Evolutionary conservation across 2,329 filamentous ascomycete species (phyloP), one percentile per base, ranked within the genome.

Genomic region (Sarocladium strictum): DNA sequence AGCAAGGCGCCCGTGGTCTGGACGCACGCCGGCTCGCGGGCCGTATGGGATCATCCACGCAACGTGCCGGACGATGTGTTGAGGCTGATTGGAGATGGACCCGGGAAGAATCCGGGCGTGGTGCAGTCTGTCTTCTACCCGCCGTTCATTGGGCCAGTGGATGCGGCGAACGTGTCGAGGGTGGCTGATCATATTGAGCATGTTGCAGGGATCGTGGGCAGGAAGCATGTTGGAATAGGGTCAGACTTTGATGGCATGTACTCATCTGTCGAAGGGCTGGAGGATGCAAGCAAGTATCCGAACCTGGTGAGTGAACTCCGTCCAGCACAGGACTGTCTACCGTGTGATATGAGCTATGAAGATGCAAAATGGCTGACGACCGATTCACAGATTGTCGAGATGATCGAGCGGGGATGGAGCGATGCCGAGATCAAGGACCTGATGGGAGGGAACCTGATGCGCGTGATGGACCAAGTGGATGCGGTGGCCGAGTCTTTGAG

Each of bases 61-160:
- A 96, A 96, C 63, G 90, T 94, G 2, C 87, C 87, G 0, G 89
- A 96, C 60, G 81, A 90, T 55, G 81, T 95, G 6, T 74, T 96
- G 14, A 72, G 90, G 4, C 85, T 95, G n/a, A 87, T 86, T 66
- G 68, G 79, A 83, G 47, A 51, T 17, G 47, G 47, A 14, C 47
- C 47, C 19, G 47, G 47, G 15, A 7, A 51, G 27, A 51, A 79
- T 2, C 79, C 83, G 56, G 85, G 85, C 7, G 63, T 96, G 11
- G 87, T 96, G 45, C 47, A 51, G 27, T 51, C 47, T 35, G 94
- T 95, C 89, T 80, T 96, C 57, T 95, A 58, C 79, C 82, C 11
- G 93, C 88, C 0, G 67, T 96, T 29, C 75, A 76, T 19, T 86
- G 90, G 47, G 89, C 86, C 27, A 96, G 92, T 51, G 2, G 27